A percentile compares a stretch with the other conserved stretches of the same genome.
These are phyloP conservation scores for Ulota crispa DNA, from an alignment of 225 moss, liverwort and hornwort genomes.

Conservation along the genomic window DNA sequence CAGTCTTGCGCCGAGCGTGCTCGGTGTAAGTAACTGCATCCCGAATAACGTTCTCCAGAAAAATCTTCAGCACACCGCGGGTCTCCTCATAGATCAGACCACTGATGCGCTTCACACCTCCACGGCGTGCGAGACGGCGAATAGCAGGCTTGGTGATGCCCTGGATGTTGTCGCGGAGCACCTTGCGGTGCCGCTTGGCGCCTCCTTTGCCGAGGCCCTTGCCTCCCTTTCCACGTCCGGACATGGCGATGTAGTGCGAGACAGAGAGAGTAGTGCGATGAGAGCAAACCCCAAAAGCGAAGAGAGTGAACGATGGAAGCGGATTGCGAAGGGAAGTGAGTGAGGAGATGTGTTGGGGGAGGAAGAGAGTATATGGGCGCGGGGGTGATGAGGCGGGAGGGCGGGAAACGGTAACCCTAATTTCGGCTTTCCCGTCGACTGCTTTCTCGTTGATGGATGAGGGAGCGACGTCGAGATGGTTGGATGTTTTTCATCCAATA, in stretches of 20 bases:
- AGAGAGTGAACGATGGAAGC: background rate
- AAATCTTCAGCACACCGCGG: slow-evolving; percentile 21
- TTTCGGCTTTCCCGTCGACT: background rate
- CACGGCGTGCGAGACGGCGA: slow-evolving; percentile 21
- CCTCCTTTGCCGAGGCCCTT: slow-evolving; percentile 19
- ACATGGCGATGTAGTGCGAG: background rate
- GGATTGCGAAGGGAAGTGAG: accelerated
- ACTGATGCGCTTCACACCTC: slow-evolving; percentile 25
- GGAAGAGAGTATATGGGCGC: background rate
- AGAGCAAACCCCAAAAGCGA: background rate
- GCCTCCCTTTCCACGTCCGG: slow-evolving; percentile 25
- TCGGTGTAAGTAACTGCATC: slow-evolving; percentile 12
- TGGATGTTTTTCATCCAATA: background rate
- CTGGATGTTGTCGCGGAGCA: slow-evolving; percentile 6
- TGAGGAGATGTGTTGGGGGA: too few relatives aligned
- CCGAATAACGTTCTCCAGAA: slow-evolving; percentile 23
- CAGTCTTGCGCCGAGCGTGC: slow-evolving; percentile 1
- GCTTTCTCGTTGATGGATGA: background rate
- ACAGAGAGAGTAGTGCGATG: too few relatives aligned
- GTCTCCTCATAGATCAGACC: slow-evolving; percentile 23
- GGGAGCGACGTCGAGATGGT: background rate
- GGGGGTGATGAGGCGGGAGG: background rate
- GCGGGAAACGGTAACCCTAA: slow-evolving; percentile 22
- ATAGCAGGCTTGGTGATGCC: slow-evolving; percentile 19
- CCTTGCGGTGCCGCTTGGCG: slow-evolving; percentile 9